Percentiles rank a stretch among this genome's conserved stretches.
phyloP scores from a whole-genome alignment of 2,329 filamentous ascomycete genomes.

The Cercospora sp. region DNA sequence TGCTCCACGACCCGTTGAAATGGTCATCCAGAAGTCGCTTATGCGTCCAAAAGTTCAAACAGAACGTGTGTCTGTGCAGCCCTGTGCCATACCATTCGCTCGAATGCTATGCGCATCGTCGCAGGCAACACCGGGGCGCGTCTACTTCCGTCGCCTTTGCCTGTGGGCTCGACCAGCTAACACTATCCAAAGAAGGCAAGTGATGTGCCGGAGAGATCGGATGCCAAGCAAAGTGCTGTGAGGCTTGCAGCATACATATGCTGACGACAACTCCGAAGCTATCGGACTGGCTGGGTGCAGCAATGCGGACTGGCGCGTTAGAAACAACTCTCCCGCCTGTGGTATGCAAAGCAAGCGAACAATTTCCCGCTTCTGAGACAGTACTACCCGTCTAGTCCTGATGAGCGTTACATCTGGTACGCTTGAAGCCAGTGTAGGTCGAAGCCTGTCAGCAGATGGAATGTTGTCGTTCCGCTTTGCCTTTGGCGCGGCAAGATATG shows the following conservation, averaged over 20 bases:
- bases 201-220: neutral
- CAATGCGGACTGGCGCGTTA: neutral
- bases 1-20: neutral
- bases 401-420: neutral
- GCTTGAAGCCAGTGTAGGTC: neutral
- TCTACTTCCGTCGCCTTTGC: neutral
- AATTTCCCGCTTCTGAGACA: neutral
- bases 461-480: neutral
- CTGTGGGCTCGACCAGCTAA: neutral
- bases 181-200: neutral
- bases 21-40: neutral
- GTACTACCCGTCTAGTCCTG: neutral
- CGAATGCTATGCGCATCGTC: neutral
- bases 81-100: neutral
- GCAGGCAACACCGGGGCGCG: neutral
- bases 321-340: neutral
- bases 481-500: neutral
- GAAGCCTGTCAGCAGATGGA: neutral
- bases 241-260: neutral
- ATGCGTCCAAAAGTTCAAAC: neutral
- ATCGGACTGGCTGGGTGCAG: neutral
- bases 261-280: neutral
- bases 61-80: neutral
- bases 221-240: neutral
- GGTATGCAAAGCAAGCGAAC: neutral